These are phyloP conservation scores for Claviceps paspali DNA, from an alignment of 2,329 filamentous ascomycete species.

Conservation along the genomic window DNA sequence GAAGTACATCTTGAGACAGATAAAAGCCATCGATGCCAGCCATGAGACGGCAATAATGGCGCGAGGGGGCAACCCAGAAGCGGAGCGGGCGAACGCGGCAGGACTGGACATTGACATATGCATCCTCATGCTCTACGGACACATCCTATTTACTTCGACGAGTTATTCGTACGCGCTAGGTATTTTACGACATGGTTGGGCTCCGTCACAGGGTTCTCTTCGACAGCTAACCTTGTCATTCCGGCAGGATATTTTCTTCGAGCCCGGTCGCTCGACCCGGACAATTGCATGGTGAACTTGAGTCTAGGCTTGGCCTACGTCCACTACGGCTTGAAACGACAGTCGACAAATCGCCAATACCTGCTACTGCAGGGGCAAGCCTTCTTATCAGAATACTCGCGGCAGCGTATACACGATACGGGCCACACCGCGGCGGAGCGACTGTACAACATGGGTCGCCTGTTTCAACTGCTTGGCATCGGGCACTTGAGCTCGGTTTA, in stretches of 20 bases:
- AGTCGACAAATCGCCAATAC: constrained; percentile 80
- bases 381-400: constrained; percentile 44
- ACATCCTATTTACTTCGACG: constrained; percentile 72
- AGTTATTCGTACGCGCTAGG: constrained; percentile 73
- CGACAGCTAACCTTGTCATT: constrained; percentile 1
- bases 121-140: constrained; percentile 75
- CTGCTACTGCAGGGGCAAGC: constrained; percentile 71
- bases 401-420: constrained; percentile 6
- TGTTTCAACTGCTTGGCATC: constrained; percentile 23
- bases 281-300: constrained; percentile 66
- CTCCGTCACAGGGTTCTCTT: background rate
- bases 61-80: constrained; percentile 12
- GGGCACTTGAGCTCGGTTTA: constrained; percentile 48
- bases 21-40: constrained; percentile 71
- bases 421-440: constrained; percentile 14
- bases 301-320: constrained; percentile 74
- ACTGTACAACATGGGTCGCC: constrained; percentile 23
- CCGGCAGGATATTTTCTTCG: constrained; percentile 63
- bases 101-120: constrained; percentile 51
- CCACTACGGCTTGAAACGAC: constrained; percentile 77
- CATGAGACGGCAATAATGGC: constrained; percentile 23
- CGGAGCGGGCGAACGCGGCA: background rate
- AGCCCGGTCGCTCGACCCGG: constrained; percentile 56
- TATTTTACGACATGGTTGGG: no score
- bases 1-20: constrained; percentile 82